Conservation (phyloP, 495 filamentous ascomycete species). For the Penicillium malachiteum region DNA sequence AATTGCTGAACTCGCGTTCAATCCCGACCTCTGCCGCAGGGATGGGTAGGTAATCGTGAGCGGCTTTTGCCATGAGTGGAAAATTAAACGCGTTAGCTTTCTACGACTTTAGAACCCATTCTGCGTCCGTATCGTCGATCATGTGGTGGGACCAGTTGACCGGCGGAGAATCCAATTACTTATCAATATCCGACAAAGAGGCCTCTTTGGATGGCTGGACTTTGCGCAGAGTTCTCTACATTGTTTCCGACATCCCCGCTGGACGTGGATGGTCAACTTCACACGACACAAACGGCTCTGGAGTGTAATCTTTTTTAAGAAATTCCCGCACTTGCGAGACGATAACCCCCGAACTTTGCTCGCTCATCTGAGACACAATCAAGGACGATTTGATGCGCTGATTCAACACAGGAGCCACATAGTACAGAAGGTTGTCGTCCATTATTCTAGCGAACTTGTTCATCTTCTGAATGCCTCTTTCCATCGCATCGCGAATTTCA, state of each 20-base stretch:
- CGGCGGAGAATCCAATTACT: constrained; percentile 12
- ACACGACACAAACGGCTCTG: constrained; percentile 4
- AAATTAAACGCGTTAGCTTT: constrained; percentile 16
- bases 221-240: constrained; percentile 12
- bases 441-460: constrained; percentile 13
- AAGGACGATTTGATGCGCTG: constrained; percentile 12
- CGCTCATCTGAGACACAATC: constrained; percentile 13
- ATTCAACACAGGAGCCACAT: constrained; percentile 9
- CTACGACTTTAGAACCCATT: constrained; percentile 17
- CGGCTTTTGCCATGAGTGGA: constrained; percentile 16
- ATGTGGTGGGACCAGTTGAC: constrained; percentile 16
- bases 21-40: constrained; percentile 14
- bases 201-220: constrained; percentile 8
- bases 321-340: constrained; percentile 9
- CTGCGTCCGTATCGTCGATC: constrained; percentile 10
- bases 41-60: constrained; percentile 13
- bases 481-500: constrained; percentile 8
- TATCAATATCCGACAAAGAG: constrained; percentile 13
- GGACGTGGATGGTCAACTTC: constrained; percentile 4
- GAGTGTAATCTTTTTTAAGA: constrained; percentile 10
- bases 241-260: constrained; percentile 11
- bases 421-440: constrained; percentile 9
- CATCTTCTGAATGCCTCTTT: constrained; percentile 7
- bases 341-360: constrained; percentile 7
- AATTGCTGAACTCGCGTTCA: constrained; percentile 16